Conservation (phyloP, 352 stramenopile species). For the Pythium periplocum region DNA sequence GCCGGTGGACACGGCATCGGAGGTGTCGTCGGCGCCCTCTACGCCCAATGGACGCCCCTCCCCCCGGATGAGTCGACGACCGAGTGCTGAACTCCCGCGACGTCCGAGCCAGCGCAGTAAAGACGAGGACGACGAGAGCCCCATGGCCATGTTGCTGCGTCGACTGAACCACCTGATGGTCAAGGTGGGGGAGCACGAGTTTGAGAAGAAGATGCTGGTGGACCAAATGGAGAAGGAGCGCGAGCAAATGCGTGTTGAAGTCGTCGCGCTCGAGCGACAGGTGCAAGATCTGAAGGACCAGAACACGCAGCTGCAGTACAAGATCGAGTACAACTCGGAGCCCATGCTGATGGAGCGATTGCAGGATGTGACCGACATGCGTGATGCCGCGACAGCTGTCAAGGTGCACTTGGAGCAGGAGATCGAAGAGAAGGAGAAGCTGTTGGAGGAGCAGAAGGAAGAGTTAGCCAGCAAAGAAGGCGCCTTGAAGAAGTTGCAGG, state of each 20-base stretch:
- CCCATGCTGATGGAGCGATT: slow-evolving; percentile 78
- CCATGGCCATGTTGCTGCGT: slow-evolving; percentile 75
- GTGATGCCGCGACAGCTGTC: slow-evolving; percentile 57
- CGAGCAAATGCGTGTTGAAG: slow-evolving; percentile 33
- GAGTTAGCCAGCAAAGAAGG: slow-evolving; percentile 20
- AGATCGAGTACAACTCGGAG: slow-evolving; percentile 76
- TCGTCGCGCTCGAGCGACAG: slow-evolving; percentile 41
- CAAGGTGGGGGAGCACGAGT: slow-evolving; percentile 80
- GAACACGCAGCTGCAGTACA: slow-evolving; percentile 82
- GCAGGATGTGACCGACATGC: slow-evolving; percentile 79
- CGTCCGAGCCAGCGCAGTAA: slow-evolving; percentile 12
- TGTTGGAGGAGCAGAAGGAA: slow-evolving; percentile 30
- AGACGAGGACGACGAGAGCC: slow-evolving; percentile 21
- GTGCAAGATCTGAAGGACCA: slow-evolving; percentile 73
- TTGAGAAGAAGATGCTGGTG: slow-evolving; percentile 83
- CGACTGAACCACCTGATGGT: slow-evolving; percentile 82
- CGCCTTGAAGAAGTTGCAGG: slow-evolving; percentile 37
- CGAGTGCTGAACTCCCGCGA: slow-evolving; percentile 1
- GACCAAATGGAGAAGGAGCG: slow-evolving; percentile 81
- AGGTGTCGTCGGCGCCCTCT: slow-evolving; percentile 13
- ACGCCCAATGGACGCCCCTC: slow-evolving; percentile 5
- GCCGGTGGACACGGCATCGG: slow-evolving; percentile 19
- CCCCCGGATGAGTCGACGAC: too few relatives aligned
- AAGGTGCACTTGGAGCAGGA: slow-evolving; percentile 69
- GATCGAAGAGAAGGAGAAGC: slow-evolving; percentile 58